Evolutionary conservation across 75 land plant genomes (phyloP).

Genomic region (Chamaecyparis obtusa): DNA sequence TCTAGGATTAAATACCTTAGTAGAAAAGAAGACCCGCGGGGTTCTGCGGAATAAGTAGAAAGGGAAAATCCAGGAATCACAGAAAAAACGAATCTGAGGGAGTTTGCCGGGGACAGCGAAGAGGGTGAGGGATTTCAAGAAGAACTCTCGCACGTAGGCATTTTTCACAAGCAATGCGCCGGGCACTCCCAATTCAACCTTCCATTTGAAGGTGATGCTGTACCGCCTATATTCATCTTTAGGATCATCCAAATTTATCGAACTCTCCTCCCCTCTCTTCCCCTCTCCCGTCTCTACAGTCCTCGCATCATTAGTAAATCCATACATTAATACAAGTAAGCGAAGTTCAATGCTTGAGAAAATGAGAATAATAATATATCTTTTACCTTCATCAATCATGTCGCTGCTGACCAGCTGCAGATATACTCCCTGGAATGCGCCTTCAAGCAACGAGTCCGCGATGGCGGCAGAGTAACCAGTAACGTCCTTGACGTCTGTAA

Average conservation of each 20-base stretch:
- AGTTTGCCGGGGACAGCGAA: neutral
- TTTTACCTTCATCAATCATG: too few relatives aligned
- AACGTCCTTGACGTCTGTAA: too few relatives aligned
- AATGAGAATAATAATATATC: too few relatives aligned
- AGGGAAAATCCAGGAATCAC: conserved; percentile 35
- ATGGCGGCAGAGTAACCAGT: too few relatives aligned
- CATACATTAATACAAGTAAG: too few relatives aligned
- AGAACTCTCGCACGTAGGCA: conserved; percentile 31
- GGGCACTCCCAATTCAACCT: conserved; percentile 13
- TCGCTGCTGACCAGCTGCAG: too few relatives aligned
- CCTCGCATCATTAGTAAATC: too few relatives aligned
- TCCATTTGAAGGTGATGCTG: conserved; percentile 17
- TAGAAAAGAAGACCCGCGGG: conserved; percentile 25
- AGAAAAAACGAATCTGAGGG: conserved; percentile 1
- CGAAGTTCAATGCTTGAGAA: too few relatives aligned
- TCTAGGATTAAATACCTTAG: conserved; percentile 4
- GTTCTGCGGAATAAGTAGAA: neutral
- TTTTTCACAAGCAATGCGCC: conserved; percentile 33
- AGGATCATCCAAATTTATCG: conserved; percentile 3
- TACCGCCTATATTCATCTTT: conserved; percentile 2
- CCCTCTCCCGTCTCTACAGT: conserved; percentile 12
- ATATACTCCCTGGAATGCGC: neutral
- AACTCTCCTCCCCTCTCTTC: neutral
- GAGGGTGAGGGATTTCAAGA: conserved; percentile 22
- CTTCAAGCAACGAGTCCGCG: neutral